Evolutionary conservation across 441 rosid genomes (phyloP).

Genomic region (Populus hybrid): DNA sequence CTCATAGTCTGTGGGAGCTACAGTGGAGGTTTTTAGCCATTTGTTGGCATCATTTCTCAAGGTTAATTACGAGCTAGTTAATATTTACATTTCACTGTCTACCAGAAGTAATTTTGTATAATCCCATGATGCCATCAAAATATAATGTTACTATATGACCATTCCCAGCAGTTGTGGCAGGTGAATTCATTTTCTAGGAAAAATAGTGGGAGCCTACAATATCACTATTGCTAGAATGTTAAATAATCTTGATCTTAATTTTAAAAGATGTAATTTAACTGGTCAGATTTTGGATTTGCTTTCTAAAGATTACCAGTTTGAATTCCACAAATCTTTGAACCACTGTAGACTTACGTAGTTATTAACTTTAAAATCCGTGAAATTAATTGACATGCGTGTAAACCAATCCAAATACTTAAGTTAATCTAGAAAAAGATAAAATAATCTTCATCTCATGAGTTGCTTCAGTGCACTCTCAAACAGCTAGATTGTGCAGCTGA

Average conservation of each 20-base stretch:
- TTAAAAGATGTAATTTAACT: too few relatives aligned
- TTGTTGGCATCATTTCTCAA: background rate
- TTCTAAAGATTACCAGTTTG: too few relatives aligned
- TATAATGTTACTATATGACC: too few relatives aligned
- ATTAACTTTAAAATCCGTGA: too few relatives aligned
- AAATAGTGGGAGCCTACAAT: conserved; percentile 9
- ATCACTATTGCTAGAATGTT: background rate
- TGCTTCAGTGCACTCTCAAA: background rate
- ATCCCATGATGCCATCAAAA: background rate
- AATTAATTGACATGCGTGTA: too few relatives aligned
- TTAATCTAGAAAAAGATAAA: background rate
- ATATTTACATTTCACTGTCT: background rate
- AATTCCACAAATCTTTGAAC: too few relatives aligned
- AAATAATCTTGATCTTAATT: conserved; percentile 2
- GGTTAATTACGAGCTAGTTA: background rate
- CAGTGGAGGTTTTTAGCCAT: background rate
- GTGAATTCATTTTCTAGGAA: background rate
- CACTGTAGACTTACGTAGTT: too few relatives aligned
- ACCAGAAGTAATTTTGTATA: background rate
- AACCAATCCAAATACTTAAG: too few relatives aligned
- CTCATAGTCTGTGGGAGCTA: background rate
- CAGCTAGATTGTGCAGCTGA: background rate
- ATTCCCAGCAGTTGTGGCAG: too few relatives aligned
- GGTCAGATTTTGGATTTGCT: too few relatives aligned
- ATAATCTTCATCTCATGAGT: conserved; percentile 9